These are phyloP conservation scores for Yamadazyma atlantica DNA, from an alignment of 1,139 yeast species.

Conservation along the genomic window DNA sequence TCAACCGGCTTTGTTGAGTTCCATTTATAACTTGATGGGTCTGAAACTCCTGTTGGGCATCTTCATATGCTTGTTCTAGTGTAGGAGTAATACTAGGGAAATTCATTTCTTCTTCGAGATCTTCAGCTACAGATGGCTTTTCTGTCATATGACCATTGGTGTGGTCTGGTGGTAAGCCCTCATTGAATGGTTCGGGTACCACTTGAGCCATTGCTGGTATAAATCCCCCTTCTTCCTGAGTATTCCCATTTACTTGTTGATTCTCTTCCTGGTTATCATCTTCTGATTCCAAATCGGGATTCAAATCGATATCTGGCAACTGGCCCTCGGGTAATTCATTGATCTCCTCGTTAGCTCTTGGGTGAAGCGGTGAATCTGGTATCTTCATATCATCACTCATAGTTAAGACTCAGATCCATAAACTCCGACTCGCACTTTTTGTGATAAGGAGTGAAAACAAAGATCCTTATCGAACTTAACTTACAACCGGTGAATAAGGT, in stretches of 20 bases:
- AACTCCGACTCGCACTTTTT: not conserved
- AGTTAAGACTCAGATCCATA: not conserved
- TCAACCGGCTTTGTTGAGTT: conserved; percentile 59
- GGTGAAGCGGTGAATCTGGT: conserved; percentile 52
- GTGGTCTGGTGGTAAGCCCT: too few species aligned
- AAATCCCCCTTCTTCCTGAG: not conserved
- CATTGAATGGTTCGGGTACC: not conserved
- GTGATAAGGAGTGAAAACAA: conserved; percentile 1
- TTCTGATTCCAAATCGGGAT: conserved; percentile 41
- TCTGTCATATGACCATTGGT: conserved; percentile 1
- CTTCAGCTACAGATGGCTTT: not conserved
- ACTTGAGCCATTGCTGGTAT: too few species aligned
- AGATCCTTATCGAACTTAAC: too few species aligned
- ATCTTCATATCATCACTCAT: not conserved
- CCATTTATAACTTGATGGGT: conserved; percentile 14
- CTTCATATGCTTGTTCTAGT: conserved; percentile 14
- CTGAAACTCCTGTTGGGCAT: conserved; percentile 4
- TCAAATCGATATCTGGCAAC: conserved; percentile 35
- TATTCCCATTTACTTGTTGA: conserved; percentile 7
- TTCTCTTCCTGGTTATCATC: conserved; percentile 17
- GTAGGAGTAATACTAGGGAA: conserved; percentile 8
- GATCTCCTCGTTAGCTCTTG: conserved; percentile 46
- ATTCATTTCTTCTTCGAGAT: conserved; percentile 1
- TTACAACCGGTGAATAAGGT: too few species aligned
- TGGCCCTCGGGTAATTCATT: conserved; percentile 30